Evolutionary conservation across 2,329 filamentous ascomycete species (phyloP).

Genomic region (Didymella lethalis): DNA sequence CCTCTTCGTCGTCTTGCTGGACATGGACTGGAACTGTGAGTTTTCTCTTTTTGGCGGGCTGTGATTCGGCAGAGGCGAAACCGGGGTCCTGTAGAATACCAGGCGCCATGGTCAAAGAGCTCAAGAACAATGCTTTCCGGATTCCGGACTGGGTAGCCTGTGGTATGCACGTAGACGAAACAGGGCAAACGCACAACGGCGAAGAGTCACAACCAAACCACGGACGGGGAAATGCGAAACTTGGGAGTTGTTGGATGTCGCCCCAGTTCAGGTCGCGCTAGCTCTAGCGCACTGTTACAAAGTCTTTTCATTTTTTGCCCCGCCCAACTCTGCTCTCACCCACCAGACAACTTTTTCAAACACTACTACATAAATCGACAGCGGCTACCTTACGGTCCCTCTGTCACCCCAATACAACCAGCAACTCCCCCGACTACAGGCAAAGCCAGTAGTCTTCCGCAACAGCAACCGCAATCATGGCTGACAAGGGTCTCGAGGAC

Average conservation of each 20-base stretch:
- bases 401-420: slow-evolving; percentile 42
- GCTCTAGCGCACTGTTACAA: slow-evolving; percentile 26
- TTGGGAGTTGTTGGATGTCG: slow-evolving; percentile 9
- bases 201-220: slow-evolving; percentile 14
- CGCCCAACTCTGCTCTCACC: slow-evolving; percentile 39
- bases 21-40: slow-evolving; percentile 32
- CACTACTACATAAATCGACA: slow-evolving; percentile 33
- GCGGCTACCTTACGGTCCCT: slow-evolving; percentile 22
- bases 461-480: slow-evolving; percentile 83
- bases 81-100: slow-evolving; percentile 40
- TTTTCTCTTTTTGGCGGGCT: slow-evolving; percentile 48
- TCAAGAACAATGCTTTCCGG: slow-evolving; percentile 15
- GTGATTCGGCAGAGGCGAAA: slow-evolving; percentile 39
- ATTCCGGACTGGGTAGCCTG: slow-evolving; percentile 14
- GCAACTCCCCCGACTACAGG: slow-evolving; percentile 39
- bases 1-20: slow-evolving; percentile 39
- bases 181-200: slow-evolving; percentile 6
- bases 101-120: slow-evolving; percentile 41
- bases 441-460: slow-evolving; percentile 38
- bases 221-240: slow-evolving; percentile 15
- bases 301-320: slow-evolving; percentile 20
- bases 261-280: slow-evolving; percentile 17
- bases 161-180: slow-evolving; percentile 12
- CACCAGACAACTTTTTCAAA: slow-evolving; percentile 37
- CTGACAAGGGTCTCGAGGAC: slow-evolving; percentile 98